Evolutionary conservation across 148 eudicot genomes (phyloP), one percentile per base, ranked within the genome.

Genomic region (Gaultheria prostrata): DNA sequence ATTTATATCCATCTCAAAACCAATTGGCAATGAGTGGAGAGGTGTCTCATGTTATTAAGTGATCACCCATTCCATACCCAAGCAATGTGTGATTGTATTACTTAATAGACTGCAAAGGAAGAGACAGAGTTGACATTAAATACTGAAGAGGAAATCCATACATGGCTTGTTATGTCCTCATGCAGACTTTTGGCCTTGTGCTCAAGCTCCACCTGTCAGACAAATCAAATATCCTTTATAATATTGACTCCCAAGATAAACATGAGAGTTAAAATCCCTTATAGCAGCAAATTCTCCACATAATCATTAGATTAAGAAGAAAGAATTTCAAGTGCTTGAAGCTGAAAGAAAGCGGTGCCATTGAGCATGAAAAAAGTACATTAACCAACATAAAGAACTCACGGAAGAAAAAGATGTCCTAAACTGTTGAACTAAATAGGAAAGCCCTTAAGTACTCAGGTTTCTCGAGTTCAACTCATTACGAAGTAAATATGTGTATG

Each of bases 121-220:
- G 50, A n/a, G 72, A 67, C 39, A 74, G 43, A 21, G 77, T 2
- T 45, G 77, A n/a, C 17, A 76, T 10, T 17, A 46, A 49, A 13
- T 5, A 71, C 63, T 2, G 48, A 51, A 82, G 78, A 18, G 61
- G 77, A 77, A 63, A 45, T 80, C 83, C 92, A 79, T 87, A 93
- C 97, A 85, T 90, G 87, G 73, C 87, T 91, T 39, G 90, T 91
- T 84, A 91, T 92, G 87, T 92, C 95, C 84, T 88, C 92, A 85
- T 93, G 97, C 61, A 93, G 89, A 84, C 54, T 70, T 83, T 39
- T 89, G 81, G 90, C 97, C 87, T 92, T 93, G 87, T 89, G 75
- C 88, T 93, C 91, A 85, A 93, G 89, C 83, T 89, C 92, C 56
- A 84, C 92, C 93, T 93, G 92, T 45, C 53, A 81, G n/a, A 80